These are phyloP conservation scores for Naematelia encephala DNA, from an alignment of 768 basidiomycete genomes.

Conservation along the genomic window DNA sequence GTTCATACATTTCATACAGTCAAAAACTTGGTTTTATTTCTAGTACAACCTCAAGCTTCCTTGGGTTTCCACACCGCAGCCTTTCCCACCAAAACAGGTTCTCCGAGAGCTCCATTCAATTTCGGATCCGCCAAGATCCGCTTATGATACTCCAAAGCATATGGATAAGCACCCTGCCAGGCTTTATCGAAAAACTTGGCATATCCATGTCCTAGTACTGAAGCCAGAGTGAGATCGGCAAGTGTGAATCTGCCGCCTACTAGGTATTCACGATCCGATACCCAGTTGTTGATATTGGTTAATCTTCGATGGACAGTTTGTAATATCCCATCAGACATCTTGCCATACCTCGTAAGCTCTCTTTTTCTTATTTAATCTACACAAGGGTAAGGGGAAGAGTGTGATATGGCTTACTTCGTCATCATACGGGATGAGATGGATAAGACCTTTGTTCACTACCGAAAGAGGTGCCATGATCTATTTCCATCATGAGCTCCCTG, in stretches of 20 bases:
- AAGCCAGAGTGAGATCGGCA: constrained; percentile 1
- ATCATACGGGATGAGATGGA: not conserved
- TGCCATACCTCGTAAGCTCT: too few relatives aligned
- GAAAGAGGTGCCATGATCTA: constrained; percentile 5
- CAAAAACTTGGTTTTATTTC: too few relatives aligned
- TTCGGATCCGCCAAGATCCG: constrained; percentile 1
- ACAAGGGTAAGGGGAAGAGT: not conserved
- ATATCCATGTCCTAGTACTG: constrained; percentile 1
- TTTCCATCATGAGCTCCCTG: too few relatives aligned
- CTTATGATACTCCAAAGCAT: constrained; percentile 1
- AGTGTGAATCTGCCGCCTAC: not conserved
- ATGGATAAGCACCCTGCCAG: constrained; percentile 1
- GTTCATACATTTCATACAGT: too few relatives aligned
- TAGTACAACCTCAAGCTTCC: not conserved
- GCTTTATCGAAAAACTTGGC: constrained; percentile 6
- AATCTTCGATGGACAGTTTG: not conserved
- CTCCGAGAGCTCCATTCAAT: constrained; percentile 1
- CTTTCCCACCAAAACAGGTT: constrained; percentile 1
- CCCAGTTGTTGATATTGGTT: constrained; percentile 2
- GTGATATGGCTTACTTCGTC: not conserved
- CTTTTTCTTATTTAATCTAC: too few relatives aligned
- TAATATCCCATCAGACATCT: not conserved
- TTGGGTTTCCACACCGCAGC: constrained; percentile 1
- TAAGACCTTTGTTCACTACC: not conserved
- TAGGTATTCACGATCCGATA: not conserved